Evolutionary conservation across 2,329 filamentous ascomycete genomes (phyloP).

Genomic region (Ophiobolus disseminans): DNA sequence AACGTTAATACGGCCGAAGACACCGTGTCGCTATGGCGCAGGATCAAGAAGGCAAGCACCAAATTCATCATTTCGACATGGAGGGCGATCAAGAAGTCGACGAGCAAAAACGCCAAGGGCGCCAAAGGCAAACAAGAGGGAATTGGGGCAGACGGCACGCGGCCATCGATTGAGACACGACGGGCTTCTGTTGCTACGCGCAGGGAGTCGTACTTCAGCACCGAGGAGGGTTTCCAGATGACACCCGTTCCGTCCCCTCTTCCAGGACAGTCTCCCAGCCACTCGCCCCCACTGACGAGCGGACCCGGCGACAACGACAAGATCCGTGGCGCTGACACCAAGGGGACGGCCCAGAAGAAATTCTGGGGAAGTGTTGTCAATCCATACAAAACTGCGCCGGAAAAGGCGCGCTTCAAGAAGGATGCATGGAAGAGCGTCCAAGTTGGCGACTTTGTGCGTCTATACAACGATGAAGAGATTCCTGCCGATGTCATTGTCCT

Average conservation of each 20-base stretch:
- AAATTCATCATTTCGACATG: constrained; percentile 65
- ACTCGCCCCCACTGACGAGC: constrained; percentile 36
- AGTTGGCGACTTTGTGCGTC: constrained; percentile 93
- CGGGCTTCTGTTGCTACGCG: constrained; percentile 64
- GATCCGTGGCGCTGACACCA: constrained; percentile 32
- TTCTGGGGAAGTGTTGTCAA: constrained; percentile 77
- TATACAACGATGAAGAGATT: constrained; percentile 95
- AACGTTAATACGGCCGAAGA: constrained; percentile 95
- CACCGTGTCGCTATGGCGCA: constrained; percentile 83
- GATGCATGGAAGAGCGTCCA: constrained; percentile 95
- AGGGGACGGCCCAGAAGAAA: constrained; percentile 51
- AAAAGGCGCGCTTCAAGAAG: constrained; percentile 84
- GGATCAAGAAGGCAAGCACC: constrained; percentile 86
- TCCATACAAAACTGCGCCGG: constrained; percentile 67
- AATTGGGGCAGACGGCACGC: constrained; percentile 61
- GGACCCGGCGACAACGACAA: constrained; percentile 36
- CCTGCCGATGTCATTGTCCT: constrained; percentile 93
- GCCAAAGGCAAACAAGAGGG: constrained; percentile 52
- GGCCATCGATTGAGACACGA: constrained; percentile 71
- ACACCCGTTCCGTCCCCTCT: constrained; percentile 88
- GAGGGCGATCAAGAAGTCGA: constrained; percentile 53
- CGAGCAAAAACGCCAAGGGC: constrained; percentile 40
- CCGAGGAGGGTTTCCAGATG: constrained; percentile 81
- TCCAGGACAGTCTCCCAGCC: constrained; percentile 55
- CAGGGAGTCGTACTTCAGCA: constrained; percentile 60